Percentiles rank a stretch among this genome's conserved stretches.
Evolutionary conservation across 768 basidiomycete species (phyloP).

Genomic region (Dacryopinax spathularia): DNA sequence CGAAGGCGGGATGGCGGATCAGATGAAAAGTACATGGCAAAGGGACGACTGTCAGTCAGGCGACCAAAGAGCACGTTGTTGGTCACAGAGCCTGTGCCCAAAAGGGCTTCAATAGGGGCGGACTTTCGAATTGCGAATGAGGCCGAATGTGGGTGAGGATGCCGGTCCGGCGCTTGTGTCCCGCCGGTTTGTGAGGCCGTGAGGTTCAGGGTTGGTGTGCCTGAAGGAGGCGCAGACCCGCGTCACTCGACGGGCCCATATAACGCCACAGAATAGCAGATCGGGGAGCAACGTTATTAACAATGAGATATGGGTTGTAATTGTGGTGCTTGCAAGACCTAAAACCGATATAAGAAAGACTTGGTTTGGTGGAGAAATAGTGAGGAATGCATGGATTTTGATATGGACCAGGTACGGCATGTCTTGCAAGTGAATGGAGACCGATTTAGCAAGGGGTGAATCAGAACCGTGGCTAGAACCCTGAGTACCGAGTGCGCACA

Average conservation of each 20-base stretch:
- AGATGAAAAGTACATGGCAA: too few species aligned
- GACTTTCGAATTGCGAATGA: not conserved
- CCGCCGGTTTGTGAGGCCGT: not conserved
- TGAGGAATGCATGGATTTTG: too few species aligned
- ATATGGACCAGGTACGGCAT: too few species aligned
- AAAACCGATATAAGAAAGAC: too few species aligned
- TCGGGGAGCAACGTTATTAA: too few species aligned
- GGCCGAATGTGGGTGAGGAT: not conserved
- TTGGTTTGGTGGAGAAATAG: too few species aligned
- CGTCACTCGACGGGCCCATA: not conserved
- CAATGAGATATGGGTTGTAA: too few species aligned
- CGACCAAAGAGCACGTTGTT: too few species aligned
- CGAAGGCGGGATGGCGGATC: too few species aligned
- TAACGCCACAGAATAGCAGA: not conserved
- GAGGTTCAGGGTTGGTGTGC: not conserved
- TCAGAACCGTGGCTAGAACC: constrained; percentile 3
- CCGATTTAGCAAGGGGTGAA: not conserved
- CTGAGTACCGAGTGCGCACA: not conserved
- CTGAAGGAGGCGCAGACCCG: not conserved
- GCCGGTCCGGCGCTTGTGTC: constrained; percentile 1
- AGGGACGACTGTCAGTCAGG: too few species aligned
- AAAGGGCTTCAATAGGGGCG: not conserved
- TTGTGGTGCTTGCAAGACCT: too few species aligned
- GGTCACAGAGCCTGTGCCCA: not conserved
- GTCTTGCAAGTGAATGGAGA: too few species aligned